phyloP scores from a whole-genome alignment of 495 filamentous ascomycete genomes.

The Aspergillus sclerotiicarbonarius region DNA sequence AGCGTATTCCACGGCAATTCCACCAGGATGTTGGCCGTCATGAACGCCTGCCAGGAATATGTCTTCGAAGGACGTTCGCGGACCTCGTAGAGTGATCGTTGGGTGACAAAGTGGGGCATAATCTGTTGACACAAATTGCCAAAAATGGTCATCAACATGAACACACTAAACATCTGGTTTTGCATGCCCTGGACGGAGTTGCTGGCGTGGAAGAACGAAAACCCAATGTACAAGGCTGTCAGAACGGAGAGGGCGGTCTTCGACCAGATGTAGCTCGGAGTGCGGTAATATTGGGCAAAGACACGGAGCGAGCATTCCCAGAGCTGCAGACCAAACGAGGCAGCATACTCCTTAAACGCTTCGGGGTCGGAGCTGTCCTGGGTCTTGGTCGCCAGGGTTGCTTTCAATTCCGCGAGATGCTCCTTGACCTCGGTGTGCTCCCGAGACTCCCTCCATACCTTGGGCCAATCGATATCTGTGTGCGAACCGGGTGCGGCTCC shows the following conservation, averaged over 20 bases:
- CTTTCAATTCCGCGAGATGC: conserved; percentile 65
- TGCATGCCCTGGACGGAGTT: conserved; percentile 73
- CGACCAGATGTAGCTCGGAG: conserved; percentile 47
- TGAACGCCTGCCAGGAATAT: conserved; percentile 73
- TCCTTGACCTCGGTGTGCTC: conserved; percentile 56
- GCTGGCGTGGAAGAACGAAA: conserved; percentile 72
- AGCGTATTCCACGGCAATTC: conserved; percentile 66
- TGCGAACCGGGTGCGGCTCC: conserved; percentile 79
- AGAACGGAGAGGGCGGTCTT: conserved; percentile 44
- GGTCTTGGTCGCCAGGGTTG: conserved; percentile 44
- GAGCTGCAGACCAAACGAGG: conserved; percentile 48
- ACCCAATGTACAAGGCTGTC: conserved; percentile 69
- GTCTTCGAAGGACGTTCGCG: conserved; percentile 77
- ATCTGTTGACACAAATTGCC: conserved; percentile 68
- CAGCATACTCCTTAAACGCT: conserved; percentile 41
- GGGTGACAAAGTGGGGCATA: conserved; percentile 62
- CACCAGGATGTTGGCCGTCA: conserved; percentile 62
- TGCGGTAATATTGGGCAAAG: conserved; percentile 51
- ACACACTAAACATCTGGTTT: conserved; percentile 80
- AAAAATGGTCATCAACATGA: conserved; percentile 75
- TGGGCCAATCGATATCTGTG: conserved; percentile 75
- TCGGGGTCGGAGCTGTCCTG: conserved; percentile 27
- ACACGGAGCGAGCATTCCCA: conserved; percentile 41
- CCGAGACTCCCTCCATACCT: conserved; percentile 69
- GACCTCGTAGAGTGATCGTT: conserved; percentile 72